These are phyloP conservation scores for Scenedesmus sp. DNA, from an alignment of 163 green algal genomes.

Conservation along the genomic window DNA sequence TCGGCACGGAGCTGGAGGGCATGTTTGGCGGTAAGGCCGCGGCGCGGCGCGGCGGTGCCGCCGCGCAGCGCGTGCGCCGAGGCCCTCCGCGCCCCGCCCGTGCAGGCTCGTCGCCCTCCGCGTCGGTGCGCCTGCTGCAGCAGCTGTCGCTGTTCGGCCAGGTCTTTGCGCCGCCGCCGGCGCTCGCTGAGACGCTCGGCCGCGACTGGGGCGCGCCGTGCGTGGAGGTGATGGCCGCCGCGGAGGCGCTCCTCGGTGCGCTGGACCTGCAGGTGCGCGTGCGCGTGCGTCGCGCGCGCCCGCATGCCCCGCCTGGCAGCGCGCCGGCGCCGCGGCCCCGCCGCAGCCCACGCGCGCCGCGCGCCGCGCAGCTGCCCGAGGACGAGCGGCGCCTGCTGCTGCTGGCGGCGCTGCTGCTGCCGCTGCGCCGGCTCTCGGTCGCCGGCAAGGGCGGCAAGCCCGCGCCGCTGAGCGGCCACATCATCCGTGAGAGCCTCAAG, in stretches of 20 bases:
- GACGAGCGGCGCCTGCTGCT: conserved; percentile 74
- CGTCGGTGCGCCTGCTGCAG: conserved; percentile 71
- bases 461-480: conserved; percentile 23
- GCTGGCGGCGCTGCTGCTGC: conserved; percentile 78
- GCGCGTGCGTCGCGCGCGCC: not conserved
- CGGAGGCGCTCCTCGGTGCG: conserved; percentile 43
- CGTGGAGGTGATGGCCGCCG: conserved; percentile 47
- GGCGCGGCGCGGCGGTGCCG: conserved; percentile 3
- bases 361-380: conserved; percentile 45
- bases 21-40: conserved; percentile 91
- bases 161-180: conserved; percentile 67
- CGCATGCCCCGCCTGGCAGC: not conserved
- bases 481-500: conserved; percentile 79
- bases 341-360: too few relatives aligned
- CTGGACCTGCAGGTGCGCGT: conserved; percentile 10
- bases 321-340: not conserved
- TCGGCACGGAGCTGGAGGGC: conserved; percentile 84
- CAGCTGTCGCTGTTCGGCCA: conserved; percentile 72
- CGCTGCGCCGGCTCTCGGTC: conserved; percentile 52
- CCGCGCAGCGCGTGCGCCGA: too few relatives aligned
- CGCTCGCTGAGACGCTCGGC: conserved; percentile 6
- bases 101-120: conserved; percentile 68
- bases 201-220: conserved; percentile 50
- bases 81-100: not conserved
- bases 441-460: conserved; percentile 10